phyloP scores from a whole-genome alignment of 2,329 filamentous ascomycete genomes.

The Onygena corvina region DNA sequence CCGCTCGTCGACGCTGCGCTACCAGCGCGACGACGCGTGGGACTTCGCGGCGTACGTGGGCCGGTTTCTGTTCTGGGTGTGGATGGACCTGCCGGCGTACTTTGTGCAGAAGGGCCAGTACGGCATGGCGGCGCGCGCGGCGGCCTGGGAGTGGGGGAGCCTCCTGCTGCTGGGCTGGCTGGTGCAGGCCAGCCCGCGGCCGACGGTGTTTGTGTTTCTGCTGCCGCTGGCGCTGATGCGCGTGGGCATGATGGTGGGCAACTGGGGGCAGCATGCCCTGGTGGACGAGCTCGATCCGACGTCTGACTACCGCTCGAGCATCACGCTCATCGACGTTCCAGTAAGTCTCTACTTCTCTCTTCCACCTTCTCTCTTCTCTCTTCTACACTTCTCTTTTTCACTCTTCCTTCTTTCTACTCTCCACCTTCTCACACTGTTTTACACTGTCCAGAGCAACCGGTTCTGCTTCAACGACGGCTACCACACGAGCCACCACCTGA shows the following conservation, averaged over 20 bases:
- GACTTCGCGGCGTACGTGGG: constrained; percentile 62
- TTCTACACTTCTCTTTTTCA: no score
- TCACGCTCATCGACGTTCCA: constrained; percentile 65
- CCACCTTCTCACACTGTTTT: no score
- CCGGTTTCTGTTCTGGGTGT: constrained; percentile 61
- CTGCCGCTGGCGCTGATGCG: constrained; percentile 56
- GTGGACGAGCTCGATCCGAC: constrained; percentile 63
- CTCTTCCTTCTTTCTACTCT: no score
- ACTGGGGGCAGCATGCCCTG: constrained; percentile 75
- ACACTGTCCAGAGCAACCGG: constrained; percentile 75
- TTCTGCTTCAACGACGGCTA: constrained; percentile 76
- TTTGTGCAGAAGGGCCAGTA: constrained; percentile 54
- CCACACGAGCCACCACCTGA: constrained; percentile 69
- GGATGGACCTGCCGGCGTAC: constrained; percentile 63
- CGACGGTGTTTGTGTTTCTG: constrained; percentile 54
- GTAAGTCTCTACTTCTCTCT: constrained; percentile 38
- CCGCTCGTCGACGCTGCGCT: constrained; percentile 62
- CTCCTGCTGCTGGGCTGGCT: constrained; percentile 41
- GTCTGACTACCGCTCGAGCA: constrained; percentile 66
- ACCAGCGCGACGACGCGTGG: constrained; percentile 55
- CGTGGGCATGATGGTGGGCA: constrained; percentile 65
- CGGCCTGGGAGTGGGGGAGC: constrained; percentile 49
- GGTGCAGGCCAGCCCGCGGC: constrained; percentile 39
- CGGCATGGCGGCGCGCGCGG: constrained; percentile 43
- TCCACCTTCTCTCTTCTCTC: not conserved